Evolutionary conservation across 2,329 filamentous ascomycete species (phyloP).

Genomic region (Coniella lustricola): DNA sequence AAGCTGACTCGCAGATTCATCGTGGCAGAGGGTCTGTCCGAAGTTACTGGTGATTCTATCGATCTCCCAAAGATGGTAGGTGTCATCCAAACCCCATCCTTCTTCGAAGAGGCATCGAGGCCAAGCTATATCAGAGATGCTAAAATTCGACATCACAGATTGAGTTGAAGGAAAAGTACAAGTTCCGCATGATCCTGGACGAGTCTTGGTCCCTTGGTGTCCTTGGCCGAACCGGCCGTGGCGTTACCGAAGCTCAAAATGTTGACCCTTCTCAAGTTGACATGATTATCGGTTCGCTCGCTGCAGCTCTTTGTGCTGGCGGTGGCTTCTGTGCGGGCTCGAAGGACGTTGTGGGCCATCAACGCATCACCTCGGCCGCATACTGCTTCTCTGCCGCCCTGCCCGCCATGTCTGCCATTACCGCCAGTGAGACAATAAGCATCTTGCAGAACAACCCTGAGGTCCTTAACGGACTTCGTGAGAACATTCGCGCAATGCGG

Average conservation of each 20-base stretch:
- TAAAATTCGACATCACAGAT: slow-evolving; percentile 43
- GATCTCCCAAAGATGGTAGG: slow-evolving; percentile 78
- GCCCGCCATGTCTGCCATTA: slow-evolving; percentile 91
- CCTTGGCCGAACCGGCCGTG: slow-evolving; percentile 81
- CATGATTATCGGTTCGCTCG: slow-evolving; percentile 92
- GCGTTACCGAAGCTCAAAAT: slow-evolving; percentile 92
- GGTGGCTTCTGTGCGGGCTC: slow-evolving; percentile 94
- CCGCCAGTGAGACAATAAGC: slow-evolving; percentile 82
- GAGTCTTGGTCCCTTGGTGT: slow-evolving; percentile 98
- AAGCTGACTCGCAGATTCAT: slow-evolving; percentile 89
- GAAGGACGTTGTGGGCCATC: slow-evolving; percentile 88
- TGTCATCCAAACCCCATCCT: slow-evolving; percentile 13
- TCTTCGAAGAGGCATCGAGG: too few relatives aligned
- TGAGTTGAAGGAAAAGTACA: slow-evolving; percentile 91
- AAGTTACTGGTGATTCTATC: slow-evolving; percentile 78
- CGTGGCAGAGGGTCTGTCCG: slow-evolving; percentile 91
- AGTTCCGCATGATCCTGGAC: slow-evolving; percentile 94
- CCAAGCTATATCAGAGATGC: neutral
- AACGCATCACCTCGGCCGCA: slow-evolving; percentile 83
- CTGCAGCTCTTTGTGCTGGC: slow-evolving; percentile 82
- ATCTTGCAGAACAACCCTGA: slow-evolving; percentile 84
- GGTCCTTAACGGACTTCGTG: slow-evolving; percentile 68
- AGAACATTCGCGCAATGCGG: slow-evolving; percentile 80
- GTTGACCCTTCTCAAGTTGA: slow-evolving; percentile 90
- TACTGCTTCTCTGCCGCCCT: slow-evolving; percentile 96